Base-by-base conservation (phyloP, 306 rosid species). In the Lathyrus aphaca region DNA sequence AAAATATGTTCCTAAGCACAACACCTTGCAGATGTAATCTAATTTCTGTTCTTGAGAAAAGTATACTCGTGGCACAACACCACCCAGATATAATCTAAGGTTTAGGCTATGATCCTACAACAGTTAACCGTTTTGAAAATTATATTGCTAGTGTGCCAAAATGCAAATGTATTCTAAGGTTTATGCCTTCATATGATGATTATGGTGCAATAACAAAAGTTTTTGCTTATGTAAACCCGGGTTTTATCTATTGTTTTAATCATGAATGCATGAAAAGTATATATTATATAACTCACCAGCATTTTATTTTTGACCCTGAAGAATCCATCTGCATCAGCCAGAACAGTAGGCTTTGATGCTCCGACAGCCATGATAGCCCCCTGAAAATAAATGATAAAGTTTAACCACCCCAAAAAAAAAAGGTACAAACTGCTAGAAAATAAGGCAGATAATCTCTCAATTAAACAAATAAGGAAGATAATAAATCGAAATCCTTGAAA, bases 301-400 rank as follows among this genome's bases (percentile, higher is more conserved):
- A 91, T 91, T 86, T 88, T 86, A 81, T 73, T 86, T 80, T 88
- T 86, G 32, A 91, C 92, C 35, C 90, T 83, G 77, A 91, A 88
- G 73, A 86, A 91, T 60, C 97, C 95, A 74, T 91, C 95, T 49
- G 76, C 71, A 55, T 88, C 92, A 2, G 97, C 88, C 43, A 80
- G 74, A 16, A 84, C 92, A 32, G 86, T 84, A 32, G 97, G 92
- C 83, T 92, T 89, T 44, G 98, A 92, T 51, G 96, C 95, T 84
- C 96, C 98, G 73, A 92, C 95, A 27, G 98, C 98, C 96, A 92
- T 92, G 79, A 92, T 92, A 73, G 98, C 98, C 18, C 98, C 98
- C 98, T 92, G 71, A 58, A 61, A 18, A 77, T 39, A 64, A 73
- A 23, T 40, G 16, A 13, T 32, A 57, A 80, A 23, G 53, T 71